phyloP scores from a whole-genome alignment of 371 early-diverging fungal species.

The Mortierella sp. region DNA sequence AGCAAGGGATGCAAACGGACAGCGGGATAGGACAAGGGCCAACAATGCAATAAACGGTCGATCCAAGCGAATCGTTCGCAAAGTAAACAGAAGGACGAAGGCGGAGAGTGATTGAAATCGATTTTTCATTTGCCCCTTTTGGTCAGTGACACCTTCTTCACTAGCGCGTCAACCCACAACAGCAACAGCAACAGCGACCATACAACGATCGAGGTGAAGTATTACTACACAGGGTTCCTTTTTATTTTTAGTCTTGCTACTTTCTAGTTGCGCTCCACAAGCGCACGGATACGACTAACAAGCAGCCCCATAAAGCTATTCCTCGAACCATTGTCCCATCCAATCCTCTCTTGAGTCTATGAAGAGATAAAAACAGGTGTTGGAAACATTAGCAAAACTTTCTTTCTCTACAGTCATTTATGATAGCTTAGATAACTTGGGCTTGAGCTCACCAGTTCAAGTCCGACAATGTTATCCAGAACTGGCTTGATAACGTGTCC shows the following conservation, averaged over 20 bases:
- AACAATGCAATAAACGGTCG: constrained; percentile 5
- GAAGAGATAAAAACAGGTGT: neutral
- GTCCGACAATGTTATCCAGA: constrained; percentile 51
- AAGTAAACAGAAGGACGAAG: neutral
- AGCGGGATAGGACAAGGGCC: neutral
- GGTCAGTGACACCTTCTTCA: neutral
- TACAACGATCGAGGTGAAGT: neutral
- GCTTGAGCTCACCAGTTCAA: constrained; percentile 50
- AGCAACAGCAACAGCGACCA: too few species aligned
- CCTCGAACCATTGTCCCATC: constrained; percentile 55
- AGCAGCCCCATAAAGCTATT: constrained; percentile 68
- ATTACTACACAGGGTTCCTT: neutral
- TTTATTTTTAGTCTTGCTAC: neutral
- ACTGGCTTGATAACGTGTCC: constrained; percentile 62
- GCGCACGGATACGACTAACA: constrained; percentile 59
- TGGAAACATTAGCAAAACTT: neutral
- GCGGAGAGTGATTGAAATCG: neutral
- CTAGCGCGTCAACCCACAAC: too few species aligned
- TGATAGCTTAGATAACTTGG: neutral
- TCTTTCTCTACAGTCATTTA: neutral
- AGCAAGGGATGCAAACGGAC: neutral
- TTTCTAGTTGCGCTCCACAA: constrained; percentile 56
- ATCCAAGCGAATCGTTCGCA: neutral
- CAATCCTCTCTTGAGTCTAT: constrained; percentile 55
- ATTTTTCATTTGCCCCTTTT: constrained; percentile 13